Percentiles rank a stretch among this genome's conserved stretches.
phyloP scores from a whole-genome alignment of 2,329 filamentous ascomycete genomes.

The Neofusicoccum parvum region DNA sequence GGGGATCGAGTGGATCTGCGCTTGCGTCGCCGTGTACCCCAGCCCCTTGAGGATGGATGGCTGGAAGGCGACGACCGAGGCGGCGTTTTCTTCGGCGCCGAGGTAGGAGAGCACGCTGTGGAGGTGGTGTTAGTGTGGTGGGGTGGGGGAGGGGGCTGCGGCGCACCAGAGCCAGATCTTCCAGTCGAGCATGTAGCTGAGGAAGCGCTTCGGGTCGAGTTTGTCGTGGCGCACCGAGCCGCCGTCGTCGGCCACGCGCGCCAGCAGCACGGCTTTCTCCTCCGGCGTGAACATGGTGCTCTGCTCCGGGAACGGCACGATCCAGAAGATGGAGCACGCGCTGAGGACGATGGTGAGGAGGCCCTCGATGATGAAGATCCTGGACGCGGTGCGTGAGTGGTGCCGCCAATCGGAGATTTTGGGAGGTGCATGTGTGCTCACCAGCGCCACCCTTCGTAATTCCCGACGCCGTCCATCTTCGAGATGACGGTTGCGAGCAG shows the following conservation, averaged over 20 bases:
- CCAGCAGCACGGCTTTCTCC: conserved; percentile 48
- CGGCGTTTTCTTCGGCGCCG: conserved; percentile 35
- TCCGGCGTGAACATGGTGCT: conserved; percentile 49
- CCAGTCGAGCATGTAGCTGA: conserved; percentile 2
- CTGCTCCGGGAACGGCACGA: conserved; percentile 24
- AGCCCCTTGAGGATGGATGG: conserved; percentile 46
- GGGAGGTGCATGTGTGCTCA: conserved; percentile 26
- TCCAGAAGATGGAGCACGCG: conserved; percentile 51
- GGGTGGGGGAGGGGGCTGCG: not conserved
- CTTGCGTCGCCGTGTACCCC: conserved; percentile 44
- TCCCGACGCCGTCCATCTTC: conserved; percentile 62
- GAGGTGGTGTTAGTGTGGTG: not conserved
- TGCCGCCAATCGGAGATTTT: conserved; percentile 30
- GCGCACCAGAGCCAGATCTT: conserved; percentile 25
- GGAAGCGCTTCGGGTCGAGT: conserved; percentile 28
- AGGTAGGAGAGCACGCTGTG: conserved; percentile 33
- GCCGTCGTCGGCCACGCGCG: conserved; percentile 36
- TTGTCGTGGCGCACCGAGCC: conserved; percentile 1
- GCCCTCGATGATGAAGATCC: conserved; percentile 36
- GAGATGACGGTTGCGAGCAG: conserved; percentile 60
- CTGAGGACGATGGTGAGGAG: conserved; percentile 39
- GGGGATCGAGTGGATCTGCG: conserved; percentile 43
- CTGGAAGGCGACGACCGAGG: conserved; percentile 39
- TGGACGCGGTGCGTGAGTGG: conserved; percentile 26
- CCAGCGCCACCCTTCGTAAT: conserved; percentile 43